Evolutionary conservation across 2,329 filamentous ascomycete genomes (phyloP), one percentile per base, ranked within the genome.

Genomic region (Dryadomyces sulphureus): DNA sequence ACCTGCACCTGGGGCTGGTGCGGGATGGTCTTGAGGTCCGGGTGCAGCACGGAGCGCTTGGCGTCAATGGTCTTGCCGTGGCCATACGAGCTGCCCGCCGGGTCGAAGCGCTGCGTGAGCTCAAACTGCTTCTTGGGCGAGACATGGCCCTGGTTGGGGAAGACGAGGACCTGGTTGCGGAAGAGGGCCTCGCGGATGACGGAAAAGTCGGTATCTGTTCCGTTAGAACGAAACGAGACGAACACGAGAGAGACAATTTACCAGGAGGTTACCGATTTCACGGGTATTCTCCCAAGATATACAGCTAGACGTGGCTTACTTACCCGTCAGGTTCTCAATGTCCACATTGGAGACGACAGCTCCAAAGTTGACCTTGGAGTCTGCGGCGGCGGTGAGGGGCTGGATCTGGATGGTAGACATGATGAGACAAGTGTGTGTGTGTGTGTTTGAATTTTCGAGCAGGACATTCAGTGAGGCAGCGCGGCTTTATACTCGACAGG

Each of bases 1-100:
- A 88, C 78, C 56, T 89, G 84, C 1, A 85, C 80, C 51, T 89
- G 82, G 0, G 84, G 81, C 59, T 89, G 84, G 54, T 85, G 79
- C 0, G 84, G 83, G 38, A 89, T 76, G 0, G 84, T 88, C 65
- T 88, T 87, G 17, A 89, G 69, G 54, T 89, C 84, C 0, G 84
- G 84, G 57, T 88, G 82, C 17, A 89, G 70, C 54, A 89, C 77
- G 46, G 68, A 74, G 43, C 69, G 72, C 59, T 72, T 71, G 40
- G 53, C 53, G 54, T 86, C 81, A 41, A 85, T 66, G 0, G 81
- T 84, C 62, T 82, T 84, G 57, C 82, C 84, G 58, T 88, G 84
- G 16, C 84, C 84, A 60, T 89, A 89, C 36, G 52, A 52, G 14
- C 70, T 72, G 14, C 69, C 69, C 6, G 66, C 56, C 0, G 83